phyloP scores from a whole-genome alignment of 805 yeast genomes.

The Metschnikowia aberdeeniae region DNA sequence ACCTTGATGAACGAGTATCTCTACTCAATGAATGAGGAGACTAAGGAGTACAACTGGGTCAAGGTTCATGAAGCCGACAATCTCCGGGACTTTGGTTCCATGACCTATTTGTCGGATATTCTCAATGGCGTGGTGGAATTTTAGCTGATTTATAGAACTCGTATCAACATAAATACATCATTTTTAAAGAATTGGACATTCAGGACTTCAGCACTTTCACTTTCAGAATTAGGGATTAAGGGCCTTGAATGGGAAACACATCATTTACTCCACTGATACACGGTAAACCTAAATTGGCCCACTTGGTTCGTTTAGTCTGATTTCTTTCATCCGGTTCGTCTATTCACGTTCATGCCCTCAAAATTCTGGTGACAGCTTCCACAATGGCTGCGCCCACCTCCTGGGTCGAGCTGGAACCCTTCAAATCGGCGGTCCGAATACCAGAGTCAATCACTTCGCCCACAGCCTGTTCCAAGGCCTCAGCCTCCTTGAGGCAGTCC shows the following conservation, averaged over 20 bases:
- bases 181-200: too few species aligned
- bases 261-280: too few species aligned
- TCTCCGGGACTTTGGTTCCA: constrained; percentile 24
- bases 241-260: too few species aligned
- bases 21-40: not conserved
- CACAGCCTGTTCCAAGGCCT: constrained; percentile 85
- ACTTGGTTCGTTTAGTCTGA: too few species aligned
- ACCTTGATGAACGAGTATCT: constrained; percentile 13
- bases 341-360: constrained; percentile 21
- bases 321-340: too few species aligned
- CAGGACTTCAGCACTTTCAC: too few species aligned
- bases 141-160: not conserved
- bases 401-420: constrained; percentile 75
- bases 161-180: not conserved
- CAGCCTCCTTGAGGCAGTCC: constrained; percentile 78
- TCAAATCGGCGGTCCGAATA: constrained; percentile 86
- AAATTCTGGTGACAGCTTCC: constrained; percentile 56
- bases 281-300: too few species aligned
- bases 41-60: not conserved
- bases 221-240: too few species aligned
- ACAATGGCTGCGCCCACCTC: constrained; percentile 97
- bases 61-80: constrained; percentile 1
- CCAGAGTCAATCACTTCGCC: constrained; percentile 75
- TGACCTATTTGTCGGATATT: constrained; percentile 30
- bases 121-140: constrained; percentile 23